phyloP scores from a whole-genome alignment of 345 rosid species.

The Populus tremula region DNA sequence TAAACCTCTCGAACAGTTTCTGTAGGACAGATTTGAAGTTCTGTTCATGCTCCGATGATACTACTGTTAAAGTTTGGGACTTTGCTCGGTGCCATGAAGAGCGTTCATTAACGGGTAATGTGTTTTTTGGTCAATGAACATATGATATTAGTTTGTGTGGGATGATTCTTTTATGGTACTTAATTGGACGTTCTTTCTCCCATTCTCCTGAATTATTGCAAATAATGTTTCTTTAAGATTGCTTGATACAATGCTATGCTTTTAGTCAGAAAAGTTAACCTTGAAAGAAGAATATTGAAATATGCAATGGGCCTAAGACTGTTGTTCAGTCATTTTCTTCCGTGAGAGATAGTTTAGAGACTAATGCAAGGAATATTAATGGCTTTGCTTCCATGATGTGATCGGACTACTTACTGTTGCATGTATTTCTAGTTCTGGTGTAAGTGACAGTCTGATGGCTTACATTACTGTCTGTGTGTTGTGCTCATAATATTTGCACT shows the following conservation, averaged over 20 bases:
- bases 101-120: conserved; percentile 89
- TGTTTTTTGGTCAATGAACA: conserved; percentile 24
- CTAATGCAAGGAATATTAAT: neutral
- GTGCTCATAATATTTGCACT: conserved; percentile 4
- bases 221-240: neutral
- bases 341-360: neutral
- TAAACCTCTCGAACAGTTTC: conserved; percentile 57
- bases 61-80: conserved; percentile 97
- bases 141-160: conserved; percentile 8
- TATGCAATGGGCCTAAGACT: neutral
- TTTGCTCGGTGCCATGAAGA: conserved; percentile 93
- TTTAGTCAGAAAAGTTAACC: neutral
- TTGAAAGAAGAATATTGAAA: neutral
- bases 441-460: neutral
- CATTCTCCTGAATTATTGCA: neutral
- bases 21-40: conserved; percentile 97
- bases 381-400: neutral
- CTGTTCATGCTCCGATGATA: conserved; percentile 97
- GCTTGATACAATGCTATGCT: neutral
- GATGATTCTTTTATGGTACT: neutral
- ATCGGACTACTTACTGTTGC: neutral
- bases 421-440: neutral
- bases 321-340: neutral
- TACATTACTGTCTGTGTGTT: conserved; percentile 6
- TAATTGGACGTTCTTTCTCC: neutral